Percentiles rank a stretch among this genome's conserved stretches.
phyloP scores from a whole-genome alignment of 148 eudicot species.

The Camellia japonica region DNA sequence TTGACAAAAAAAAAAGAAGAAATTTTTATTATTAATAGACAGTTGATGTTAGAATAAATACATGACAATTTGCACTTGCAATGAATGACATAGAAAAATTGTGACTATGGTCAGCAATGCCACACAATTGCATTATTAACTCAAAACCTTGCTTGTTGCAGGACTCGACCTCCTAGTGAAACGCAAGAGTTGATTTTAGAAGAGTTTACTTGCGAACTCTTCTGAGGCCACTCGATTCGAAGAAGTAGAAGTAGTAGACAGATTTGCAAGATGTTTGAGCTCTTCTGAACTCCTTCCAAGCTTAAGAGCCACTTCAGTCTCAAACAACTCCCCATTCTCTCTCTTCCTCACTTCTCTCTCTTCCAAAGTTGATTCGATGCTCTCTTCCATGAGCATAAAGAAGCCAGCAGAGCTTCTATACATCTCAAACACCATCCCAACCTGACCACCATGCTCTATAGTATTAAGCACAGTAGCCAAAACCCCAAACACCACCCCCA shows the following conservation, averaged over 20 bases:
- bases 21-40: too few species aligned
- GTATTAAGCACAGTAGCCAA: slow-evolving; percentile 10
- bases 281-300: slow-evolving; percentile 7
- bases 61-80: too few species aligned
- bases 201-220: slow-evolving; percentile 19
- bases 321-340: slow-evolving; percentile 18
- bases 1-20: too few species aligned
- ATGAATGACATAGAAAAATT: too few species aligned
- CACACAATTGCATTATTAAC: too few species aligned
- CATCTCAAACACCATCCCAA: slow-evolving; percentile 23
- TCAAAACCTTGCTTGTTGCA: too few species aligned
- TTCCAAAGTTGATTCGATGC: slow-evolving; percentile 9
- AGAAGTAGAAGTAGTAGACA: background rate
- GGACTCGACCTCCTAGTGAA: too few species aligned
- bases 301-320: slow-evolving; percentile 17
- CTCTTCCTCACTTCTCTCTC: background rate
- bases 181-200: background rate
- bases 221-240: background rate
- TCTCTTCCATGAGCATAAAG: slow-evolving; percentile 14
- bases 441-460: slow-evolving; percentile 13
- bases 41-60: too few species aligned
- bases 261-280: slow-evolving; percentile 9
- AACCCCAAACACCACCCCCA: slow-evolving; percentile 8
- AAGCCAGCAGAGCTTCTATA: slow-evolving; percentile 15
- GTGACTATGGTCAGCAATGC: too few species aligned